phyloP scores from a whole-genome alignment of 2,329 filamentous ascomycete species.

The Neopestalotiopsis clavispora region DNA sequence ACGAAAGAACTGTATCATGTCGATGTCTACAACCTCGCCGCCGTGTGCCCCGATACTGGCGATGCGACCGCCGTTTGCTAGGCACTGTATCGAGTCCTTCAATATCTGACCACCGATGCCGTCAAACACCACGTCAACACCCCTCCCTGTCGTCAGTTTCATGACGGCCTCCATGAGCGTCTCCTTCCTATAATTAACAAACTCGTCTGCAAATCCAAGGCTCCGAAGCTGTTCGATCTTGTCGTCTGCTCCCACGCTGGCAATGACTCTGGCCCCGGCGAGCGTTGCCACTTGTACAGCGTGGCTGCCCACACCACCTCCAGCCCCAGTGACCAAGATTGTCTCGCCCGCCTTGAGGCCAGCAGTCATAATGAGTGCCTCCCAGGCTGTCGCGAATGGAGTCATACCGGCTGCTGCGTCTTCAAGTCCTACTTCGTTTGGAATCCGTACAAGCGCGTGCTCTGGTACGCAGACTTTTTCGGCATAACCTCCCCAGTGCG shows the following conservation, averaged over 20 bases:
- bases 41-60: slow-evolving; percentile 12
- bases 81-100: background rate
- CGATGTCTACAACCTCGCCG: slow-evolving; percentile 13
- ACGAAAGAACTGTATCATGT: slow-evolving; percentile 16
- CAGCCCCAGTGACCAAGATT: slow-evolving; percentile 4
- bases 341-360: slow-evolving; percentile 8
- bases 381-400: slow-evolving; percentile 11
- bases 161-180: slow-evolving; percentile 2
- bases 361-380: slow-evolving; percentile 8
- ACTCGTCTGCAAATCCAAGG: slow-evolving; percentile 8
- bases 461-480: slow-evolving; percentile 7
- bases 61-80: slow-evolving; percentile 9
- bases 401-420: slow-evolving; percentile 9
- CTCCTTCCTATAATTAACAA: slow-evolving; percentile 13
- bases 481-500: slow-evolving; percentile 13
- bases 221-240: slow-evolving; percentile 3
- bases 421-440: background rate
- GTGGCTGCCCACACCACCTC: slow-evolving; percentile 12
- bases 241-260: slow-evolving; percentile 7
- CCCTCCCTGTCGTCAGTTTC: background rate
- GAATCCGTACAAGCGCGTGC: slow-evolving; percentile 5
- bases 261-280: slow-evolving; percentile 8
- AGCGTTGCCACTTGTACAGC: slow-evolving; percentile 13
- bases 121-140: slow-evolving; percentile 13
- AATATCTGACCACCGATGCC: slow-evolving; percentile 13